phyloP scores from a whole-genome alignment of 2,329 filamentous ascomycete genomes.

The Ophiostoma angusticollis region DNA sequence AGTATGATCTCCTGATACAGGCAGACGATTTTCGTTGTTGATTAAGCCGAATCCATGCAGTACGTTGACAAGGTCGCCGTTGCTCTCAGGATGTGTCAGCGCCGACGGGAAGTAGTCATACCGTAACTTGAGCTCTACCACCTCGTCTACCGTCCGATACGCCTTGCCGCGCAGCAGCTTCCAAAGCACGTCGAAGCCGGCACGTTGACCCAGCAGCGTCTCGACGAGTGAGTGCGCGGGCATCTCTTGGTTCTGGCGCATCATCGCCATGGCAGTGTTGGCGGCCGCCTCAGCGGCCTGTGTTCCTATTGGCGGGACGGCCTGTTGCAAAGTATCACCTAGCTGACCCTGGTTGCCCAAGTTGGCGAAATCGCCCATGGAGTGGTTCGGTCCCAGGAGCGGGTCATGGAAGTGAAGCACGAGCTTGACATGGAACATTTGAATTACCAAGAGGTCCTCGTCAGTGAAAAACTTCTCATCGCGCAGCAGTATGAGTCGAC shows the following conservation, averaged over 20 bases:
- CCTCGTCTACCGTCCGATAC: slow-evolving; percentile 35
- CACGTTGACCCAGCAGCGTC: slow-evolving; percentile 47
- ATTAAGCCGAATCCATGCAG: neutral
- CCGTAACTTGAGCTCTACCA: slow-evolving; percentile 42
- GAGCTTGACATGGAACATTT: slow-evolving; percentile 59
- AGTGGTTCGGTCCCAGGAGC: slow-evolving; percentile 36
- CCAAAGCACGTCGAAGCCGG: slow-evolving; percentile 40
- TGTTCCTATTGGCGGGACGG: too few relatives aligned
- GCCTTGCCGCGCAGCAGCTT: slow-evolving; percentile 44
- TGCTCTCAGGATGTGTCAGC: neutral
- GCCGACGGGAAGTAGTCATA: slow-evolving; percentile 35
- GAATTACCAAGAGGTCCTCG: slow-evolving; percentile 45
- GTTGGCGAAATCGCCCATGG: slow-evolving; percentile 9
- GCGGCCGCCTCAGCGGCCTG: neutral
- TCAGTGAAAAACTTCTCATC: slow-evolving; percentile 41
- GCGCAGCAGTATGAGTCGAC: slow-evolving; percentile 41
- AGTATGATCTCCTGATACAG: too few relatives aligned
- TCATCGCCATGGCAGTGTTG: neutral
- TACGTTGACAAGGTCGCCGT: neutral
- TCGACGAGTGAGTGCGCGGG: slow-evolving; percentile 28
- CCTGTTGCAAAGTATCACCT: too few relatives aligned
- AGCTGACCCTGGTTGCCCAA: too few relatives aligned
- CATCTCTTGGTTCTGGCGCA: neutral
- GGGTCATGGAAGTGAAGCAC: slow-evolving; percentile 57
- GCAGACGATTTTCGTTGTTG: too few relatives aligned